Base-by-base conservation (phyloP, 495 filamentous ascomycete genomes). In the Xylaria cubensis region DNA sequence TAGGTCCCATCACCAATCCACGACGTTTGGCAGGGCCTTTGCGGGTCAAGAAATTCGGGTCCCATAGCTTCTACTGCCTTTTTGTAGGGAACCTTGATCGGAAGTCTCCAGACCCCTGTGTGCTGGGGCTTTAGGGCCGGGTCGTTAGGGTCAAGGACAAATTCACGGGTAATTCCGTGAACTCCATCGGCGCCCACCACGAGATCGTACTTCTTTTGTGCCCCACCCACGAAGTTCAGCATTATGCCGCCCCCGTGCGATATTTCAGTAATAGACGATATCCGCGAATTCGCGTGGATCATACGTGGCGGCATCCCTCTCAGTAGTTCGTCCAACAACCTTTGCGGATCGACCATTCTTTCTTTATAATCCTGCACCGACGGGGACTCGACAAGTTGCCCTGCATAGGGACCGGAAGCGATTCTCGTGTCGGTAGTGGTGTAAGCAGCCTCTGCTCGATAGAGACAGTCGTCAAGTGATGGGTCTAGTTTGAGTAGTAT, bases 181-280 rank as follows among this genome's bases (percentile, higher is more conserved):
- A 70, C 65, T 3, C 77, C 75, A n/a, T 79, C 77, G 4, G 77
- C 74, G 13, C 77, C 77, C 2, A 79, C 68, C 3, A 79, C 72
- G 21, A 77, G 53, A 48, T 79, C 77, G 59, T 76, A 79, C 42
- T 67, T 70, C 48, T 73, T 74, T 39, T 74, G 74, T 17, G 74
- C 55, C 8, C 77, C 77, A 59, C 77, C 77, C 24, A 50, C 73
- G 21, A 79, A 79, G 1, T 44, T 15, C 21, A 79, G 44, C 29
- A 76, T 17, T 39, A 77, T 29, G 15, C 77, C 77, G 41, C 74
- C 64, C 3, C 50, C 74, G 0, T 36, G 26, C 12, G 72, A 24
- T 24, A 67, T 10, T 48, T 77, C 75, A 7, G 72, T 73, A 13
- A 77, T 74, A 10, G 73, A 77, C 7, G 70, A 12, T 64, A 79